Evolutionary conservation across 129 eudicot genomes (phyloP).

Genomic region (Daucus carota): DNA sequence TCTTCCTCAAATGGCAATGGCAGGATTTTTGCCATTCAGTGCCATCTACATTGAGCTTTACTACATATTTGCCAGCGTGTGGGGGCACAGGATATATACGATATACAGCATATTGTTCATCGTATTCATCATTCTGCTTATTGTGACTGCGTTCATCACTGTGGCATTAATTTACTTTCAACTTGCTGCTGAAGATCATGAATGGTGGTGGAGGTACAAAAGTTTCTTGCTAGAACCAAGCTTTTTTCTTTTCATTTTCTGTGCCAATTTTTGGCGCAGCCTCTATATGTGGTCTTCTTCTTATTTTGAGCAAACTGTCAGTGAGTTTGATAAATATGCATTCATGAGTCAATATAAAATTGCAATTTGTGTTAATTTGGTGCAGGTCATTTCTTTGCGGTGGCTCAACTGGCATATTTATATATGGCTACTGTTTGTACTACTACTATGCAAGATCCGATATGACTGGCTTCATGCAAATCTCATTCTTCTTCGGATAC

Average conservation of each 20-base stretch:
- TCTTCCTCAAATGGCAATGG: conserved; percentile 38
- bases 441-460: conserved; percentile 18
- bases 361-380: not conserved
- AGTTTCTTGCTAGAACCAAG: not conserved
- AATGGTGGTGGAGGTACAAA: conserved; percentile 22
- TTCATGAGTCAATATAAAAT: not conserved
- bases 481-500: conserved; percentile 16
- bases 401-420: conserved; percentile 19
- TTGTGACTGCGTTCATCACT: conserved; percentile 20
- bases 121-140: conserved; percentile 16
- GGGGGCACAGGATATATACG: conserved; percentile 30
- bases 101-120: conserved; percentile 19
- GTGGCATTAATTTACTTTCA: conserved; percentile 20
- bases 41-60: conserved; percentile 27
- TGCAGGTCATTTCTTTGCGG: conserved; percentile 15
- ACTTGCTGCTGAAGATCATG: conserved; percentile 27
- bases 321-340: not conserved
- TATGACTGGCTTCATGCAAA: conserved; percentile 20
- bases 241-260: not conserved
- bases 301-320: not conserved
- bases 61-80: conserved; percentile 27
- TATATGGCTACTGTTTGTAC: conserved; percentile 12
- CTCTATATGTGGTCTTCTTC: not conserved
- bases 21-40: conserved; percentile 39
- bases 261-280: not conserved